Conservation (phyloP, 495 filamentous ascomycete genomes). For the Penicillium simplicissimum region DNA sequence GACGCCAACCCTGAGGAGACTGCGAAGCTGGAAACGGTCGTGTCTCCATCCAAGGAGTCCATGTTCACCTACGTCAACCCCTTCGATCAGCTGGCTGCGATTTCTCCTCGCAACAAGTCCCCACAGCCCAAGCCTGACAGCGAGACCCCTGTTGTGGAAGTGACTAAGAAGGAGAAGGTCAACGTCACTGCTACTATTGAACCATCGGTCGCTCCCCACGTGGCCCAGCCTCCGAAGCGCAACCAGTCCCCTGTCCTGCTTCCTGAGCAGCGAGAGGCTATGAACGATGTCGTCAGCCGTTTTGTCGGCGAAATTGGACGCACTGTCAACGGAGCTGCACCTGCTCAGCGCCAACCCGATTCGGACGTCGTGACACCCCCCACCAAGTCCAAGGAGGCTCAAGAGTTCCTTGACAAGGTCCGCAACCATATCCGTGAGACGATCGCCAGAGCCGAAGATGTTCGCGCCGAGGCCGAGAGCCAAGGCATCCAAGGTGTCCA, state of each 20-base stretch:
- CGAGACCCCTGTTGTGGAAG: slow-evolving; percentile 39
- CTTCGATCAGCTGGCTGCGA: slow-evolving; percentile 73
- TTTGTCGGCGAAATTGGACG: slow-evolving; percentile 67
- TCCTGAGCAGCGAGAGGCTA: slow-evolving; percentile 58
- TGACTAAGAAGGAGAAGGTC: slow-evolving; percentile 27
- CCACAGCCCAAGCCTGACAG: slow-evolving; percentile 43
- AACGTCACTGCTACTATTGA: slow-evolving; percentile 27
- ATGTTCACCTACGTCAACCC: slow-evolving; percentile 80
- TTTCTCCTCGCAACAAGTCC: slow-evolving; percentile 61
- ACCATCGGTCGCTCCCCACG: slow-evolving; percentile 8
- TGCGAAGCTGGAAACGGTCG: slow-evolving; percentile 36
- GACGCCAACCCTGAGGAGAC: slow-evolving; percentile 22
- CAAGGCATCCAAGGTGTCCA: slow-evolving; percentile 25
- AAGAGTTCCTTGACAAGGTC: slow-evolving; percentile 38
- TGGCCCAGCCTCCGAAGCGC: slow-evolving; percentile 22
- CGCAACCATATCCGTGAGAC: slow-evolving; percentile 38
- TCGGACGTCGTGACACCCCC: slow-evolving; percentile 30
- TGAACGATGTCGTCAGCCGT: slow-evolving; percentile 68
- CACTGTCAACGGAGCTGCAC: slow-evolving; percentile 66
- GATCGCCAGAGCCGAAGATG: slow-evolving; percentile 30
- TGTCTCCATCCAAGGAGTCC: slow-evolving; percentile 41
- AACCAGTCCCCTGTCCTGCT: slow-evolving; percentile 38
- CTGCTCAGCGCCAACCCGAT: slow-evolving; percentile 40
- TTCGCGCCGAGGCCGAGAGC: slow-evolving; percentile 42
- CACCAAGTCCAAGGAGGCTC: slow-evolving; percentile 32